phyloP scores from a whole-genome alignment of 2,329 filamentous ascomycete genomes.

The Cylindrodendrum hubeiense region DNA sequence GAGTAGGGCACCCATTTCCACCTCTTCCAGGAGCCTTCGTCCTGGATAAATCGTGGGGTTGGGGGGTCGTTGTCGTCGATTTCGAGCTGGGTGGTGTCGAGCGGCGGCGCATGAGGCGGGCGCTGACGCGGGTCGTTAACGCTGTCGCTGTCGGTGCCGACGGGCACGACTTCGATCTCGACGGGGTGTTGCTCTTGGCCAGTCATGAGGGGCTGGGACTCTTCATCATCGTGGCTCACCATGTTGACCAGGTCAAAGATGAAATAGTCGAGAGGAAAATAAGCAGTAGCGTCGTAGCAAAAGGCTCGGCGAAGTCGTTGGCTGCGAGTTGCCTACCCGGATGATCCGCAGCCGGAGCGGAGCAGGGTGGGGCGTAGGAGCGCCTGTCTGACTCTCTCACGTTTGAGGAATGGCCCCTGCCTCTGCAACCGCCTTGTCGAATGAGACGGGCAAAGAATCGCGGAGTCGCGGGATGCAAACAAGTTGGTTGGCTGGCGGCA shows the following conservation, averaged over 20 bases:
- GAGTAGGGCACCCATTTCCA: conserved; percentile 72
- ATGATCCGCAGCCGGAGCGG: conserved; percentile 4
- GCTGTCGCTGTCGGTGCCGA: conserved; percentile 33
- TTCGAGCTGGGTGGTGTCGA: conserved; percentile 56
- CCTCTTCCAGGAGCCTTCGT: conserved; percentile 60
- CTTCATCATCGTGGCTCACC: conserved; percentile 45
- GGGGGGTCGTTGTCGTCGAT: conserved; percentile 58
- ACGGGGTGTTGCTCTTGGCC: conserved; percentile 46
- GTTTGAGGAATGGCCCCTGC: background rate
- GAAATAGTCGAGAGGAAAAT: conserved; percentile 3
- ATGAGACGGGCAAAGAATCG: background rate
- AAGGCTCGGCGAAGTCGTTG: conserved; percentile 25
- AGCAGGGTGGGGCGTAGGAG: background rate
- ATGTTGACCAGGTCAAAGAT: conserved; percentile 38
- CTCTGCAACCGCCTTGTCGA: background rate
- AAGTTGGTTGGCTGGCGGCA: background rate
- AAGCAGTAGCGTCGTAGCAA: conserved; percentile 16
- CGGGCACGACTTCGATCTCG: conserved; percentile 44
- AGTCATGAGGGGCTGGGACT: conserved; percentile 56
- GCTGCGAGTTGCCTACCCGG: conserved; percentile 7
- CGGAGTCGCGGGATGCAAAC: background rate
- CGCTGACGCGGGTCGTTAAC: conserved; percentile 27
- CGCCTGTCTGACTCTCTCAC: background rate
- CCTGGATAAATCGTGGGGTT: conserved; percentile 72
- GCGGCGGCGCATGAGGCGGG: conserved; percentile 48